Base-by-base conservation (phyloP, 345 rosid species). In the Anacardium occidentale region DNA sequence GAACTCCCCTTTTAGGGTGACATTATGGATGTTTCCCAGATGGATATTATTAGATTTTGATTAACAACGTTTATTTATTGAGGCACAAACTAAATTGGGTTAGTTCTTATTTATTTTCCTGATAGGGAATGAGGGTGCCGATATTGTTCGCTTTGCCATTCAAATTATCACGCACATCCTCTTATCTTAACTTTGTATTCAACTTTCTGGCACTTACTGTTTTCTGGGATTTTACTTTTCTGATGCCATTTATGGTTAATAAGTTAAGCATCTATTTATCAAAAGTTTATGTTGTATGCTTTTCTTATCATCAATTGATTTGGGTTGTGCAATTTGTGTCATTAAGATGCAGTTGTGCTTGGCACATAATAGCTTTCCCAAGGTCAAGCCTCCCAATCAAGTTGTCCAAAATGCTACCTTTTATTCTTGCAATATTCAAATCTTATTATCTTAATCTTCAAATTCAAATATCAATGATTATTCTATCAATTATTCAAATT, bases 301-400 rank as follows among this genome's bases (percentile, higher is more conserved):
- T 11, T 17, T 60, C 17, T 48, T 29, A 14, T 18, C 66, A 70
- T 25, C 45, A 60, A 37, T 37, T 9, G 32, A 47, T 48, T 12
- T 26, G 20, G 58, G 26, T 26, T 18, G 25, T 17, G 12, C 18
- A 44, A 57, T 70, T 34, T 29, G 32, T 29, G 32, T 29, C 32
- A 29, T 29, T 29, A 58, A n/a, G 73, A 63, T 70, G 57, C 29
- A 70, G 48, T 47, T 62, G 15, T 51, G 26, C 3, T 7, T 56
- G 29, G 26, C 25, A 11, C 56, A 69, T 29, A 3, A 45, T n/a
- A 47, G 64, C 56, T 29, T 29, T 29, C 32, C 32, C 32, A 1
- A 29, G 32, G 32, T 29, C 32, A 1, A 29, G 32, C 32, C 32
- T 29, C 32, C 32, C 32, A 29, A 29, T 29, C 32, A 29, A 3